A percentile compares a stretch with the other conserved stretches of the same genome.
Evolutionary conservation across 441 rosid species (phyloP).

Genomic region (Corymbia calophylla): DNA sequence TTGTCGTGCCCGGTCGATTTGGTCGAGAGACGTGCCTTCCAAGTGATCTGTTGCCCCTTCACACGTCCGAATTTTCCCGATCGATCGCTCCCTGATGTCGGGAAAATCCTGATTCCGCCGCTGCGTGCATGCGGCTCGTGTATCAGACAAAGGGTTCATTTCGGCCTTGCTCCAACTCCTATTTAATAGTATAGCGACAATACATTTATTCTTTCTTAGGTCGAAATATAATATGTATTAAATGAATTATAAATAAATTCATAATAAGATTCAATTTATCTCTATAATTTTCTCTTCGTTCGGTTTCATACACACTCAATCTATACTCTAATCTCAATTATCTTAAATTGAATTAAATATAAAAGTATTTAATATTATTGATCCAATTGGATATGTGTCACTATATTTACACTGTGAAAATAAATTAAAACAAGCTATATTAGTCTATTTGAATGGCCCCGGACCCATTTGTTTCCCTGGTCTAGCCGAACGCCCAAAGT

Average conservation of each 20-base stretch:
- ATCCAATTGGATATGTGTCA: no score
- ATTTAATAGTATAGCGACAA: accelerated
- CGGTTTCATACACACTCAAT: accelerated
- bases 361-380: no score
- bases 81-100: accelerated
- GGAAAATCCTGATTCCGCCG: neutral
- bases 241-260: accelerated
- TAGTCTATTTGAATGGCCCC: accelerated
- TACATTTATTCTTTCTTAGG: no score
- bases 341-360: no score
- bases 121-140: no score
- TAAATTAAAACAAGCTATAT: accelerated
- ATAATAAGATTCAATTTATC: no score
- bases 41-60: neutral
- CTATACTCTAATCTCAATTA: accelerated
- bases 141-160: no score
- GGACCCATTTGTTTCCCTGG: accelerated
- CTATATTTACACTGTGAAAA: no score
- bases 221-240: no score
- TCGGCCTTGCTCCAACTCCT: no score
- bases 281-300: no score
- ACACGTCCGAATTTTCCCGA: neutral
- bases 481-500: neutral
- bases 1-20: neutral
- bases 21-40: neutral